phyloP scores from a whole-genome alignment of 306 rosid genomes.

The Cucumis hystrix region DNA sequence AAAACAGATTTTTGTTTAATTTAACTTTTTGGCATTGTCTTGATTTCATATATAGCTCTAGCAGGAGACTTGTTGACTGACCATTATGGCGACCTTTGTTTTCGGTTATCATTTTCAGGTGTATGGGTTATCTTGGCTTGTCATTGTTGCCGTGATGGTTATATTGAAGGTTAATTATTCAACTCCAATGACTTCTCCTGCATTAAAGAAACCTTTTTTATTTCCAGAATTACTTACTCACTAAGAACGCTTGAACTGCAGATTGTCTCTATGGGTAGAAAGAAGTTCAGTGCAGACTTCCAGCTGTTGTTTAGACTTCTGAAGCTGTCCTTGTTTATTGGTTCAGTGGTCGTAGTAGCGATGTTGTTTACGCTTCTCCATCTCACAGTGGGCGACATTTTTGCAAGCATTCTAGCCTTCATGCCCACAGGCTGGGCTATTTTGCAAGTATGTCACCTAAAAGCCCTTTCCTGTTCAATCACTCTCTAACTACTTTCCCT shows the following conservation, averaged over 20 bases:
- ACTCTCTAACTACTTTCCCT: neutral
- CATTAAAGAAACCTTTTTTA: neutral
- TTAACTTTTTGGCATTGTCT: too few relatives aligned
- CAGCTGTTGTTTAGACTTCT: conserved; percentile 94
- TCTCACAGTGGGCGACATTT: conserved; percentile 73
- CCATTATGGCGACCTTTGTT: too few relatives aligned
- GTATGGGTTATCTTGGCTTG: conserved; percentile 90
- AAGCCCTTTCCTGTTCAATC: neutral
- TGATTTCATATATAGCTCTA: too few relatives aligned
- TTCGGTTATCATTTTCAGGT: conserved; percentile 30
- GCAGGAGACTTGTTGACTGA: too few relatives aligned
- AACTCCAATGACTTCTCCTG: conserved; percentile 6
- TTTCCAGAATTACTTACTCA: neutral
- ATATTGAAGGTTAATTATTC: conserved; percentile 56
- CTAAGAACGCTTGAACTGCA: conserved; percentile 27
- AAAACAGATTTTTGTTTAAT: neutral
- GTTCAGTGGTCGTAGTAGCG: conserved; percentile 34
- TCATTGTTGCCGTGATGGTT: conserved; percentile 73
- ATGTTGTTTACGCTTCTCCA: conserved; percentile 51
- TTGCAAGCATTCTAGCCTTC: conserved; percentile 77
- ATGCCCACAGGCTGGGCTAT: conserved; percentile 94
- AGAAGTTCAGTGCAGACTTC: conserved; percentile 86
- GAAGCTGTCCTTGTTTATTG: conserved; percentile 65
- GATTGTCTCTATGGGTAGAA: conserved; percentile 88
- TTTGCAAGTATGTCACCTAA: conserved; percentile 35